phyloP scores from a whole-genome alignment of 2,329 filamentous ascomycete species.

The Aureobasidium subglaciale region DNA sequence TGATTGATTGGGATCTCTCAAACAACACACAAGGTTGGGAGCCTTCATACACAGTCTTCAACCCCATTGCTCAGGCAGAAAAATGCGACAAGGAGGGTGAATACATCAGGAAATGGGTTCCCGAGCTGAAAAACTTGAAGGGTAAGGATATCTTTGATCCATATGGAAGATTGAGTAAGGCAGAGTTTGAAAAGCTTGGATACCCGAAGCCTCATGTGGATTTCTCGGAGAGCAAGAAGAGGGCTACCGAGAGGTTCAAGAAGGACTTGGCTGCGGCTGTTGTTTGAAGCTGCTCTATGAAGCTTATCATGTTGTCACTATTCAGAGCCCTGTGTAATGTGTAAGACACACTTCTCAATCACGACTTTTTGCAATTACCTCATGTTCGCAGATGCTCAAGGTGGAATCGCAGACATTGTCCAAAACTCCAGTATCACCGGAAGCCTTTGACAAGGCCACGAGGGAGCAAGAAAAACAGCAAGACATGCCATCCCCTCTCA shows the following conservation, averaged over 20 bases:
- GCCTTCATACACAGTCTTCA: constrained; percentile 45
- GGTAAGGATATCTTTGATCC: constrained; percentile 46
- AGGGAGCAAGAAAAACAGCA: too few relatives aligned
- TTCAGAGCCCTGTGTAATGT: too few relatives aligned
- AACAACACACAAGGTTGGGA: constrained; percentile 49
- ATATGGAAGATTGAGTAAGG: constrained; percentile 35
- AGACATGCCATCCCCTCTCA: too few relatives aligned
- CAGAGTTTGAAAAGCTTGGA: constrained; percentile 43
- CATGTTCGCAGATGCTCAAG: too few relatives aligned
- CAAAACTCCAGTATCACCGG: too few relatives aligned
- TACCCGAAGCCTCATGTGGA: constrained; percentile 42
- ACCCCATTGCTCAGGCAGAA: constrained; percentile 34
- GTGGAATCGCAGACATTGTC: too few relatives aligned
- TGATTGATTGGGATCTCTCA: constrained; percentile 42
- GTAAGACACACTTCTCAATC: too few relatives aligned
- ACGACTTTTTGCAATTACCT: too few relatives aligned
- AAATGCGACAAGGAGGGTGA: constrained; percentile 32
- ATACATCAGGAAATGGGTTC: constrained; percentile 33
- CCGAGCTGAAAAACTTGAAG: constrained; percentile 32
- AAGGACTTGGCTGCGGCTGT: constrained; percentile 37
- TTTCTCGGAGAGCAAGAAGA: constrained; percentile 36
- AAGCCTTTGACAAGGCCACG: too few relatives aligned
- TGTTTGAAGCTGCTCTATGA: too few relatives aligned
- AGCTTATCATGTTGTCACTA: too few relatives aligned
- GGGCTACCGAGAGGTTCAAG: constrained; percentile 39